These are phyloP conservation scores for Fraxinus xanthoxyloides DNA, from an alignment of 305 asterid genomes.

Conservation along the genomic window DNA sequence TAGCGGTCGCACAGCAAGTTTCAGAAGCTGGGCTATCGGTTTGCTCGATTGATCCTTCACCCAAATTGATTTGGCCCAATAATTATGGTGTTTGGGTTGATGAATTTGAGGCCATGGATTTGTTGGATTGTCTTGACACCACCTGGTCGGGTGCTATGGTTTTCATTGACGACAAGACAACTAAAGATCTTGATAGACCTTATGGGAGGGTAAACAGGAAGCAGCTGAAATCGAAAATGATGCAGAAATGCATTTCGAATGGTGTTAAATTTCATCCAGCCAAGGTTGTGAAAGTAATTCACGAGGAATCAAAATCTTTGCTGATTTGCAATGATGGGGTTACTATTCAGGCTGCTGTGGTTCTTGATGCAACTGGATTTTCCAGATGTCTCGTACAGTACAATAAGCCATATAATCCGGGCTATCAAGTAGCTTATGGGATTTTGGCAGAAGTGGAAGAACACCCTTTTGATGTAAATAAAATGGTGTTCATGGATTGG, in stretches of 20 bases:
- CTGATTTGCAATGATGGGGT: conserved; percentile 87
- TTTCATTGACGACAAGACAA: conserved; percentile 52
- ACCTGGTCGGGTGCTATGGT: conserved; percentile 93
- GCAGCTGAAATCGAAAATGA: conserved; percentile 87
- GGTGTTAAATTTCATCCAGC: conserved; percentile 97
- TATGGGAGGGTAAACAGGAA: conserved; percentile 89
- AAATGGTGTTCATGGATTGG: conserved; percentile 99
- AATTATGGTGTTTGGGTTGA: conserved; percentile 99
- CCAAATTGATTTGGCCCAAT: conserved; percentile 89
- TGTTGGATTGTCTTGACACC: conserved; percentile 88
- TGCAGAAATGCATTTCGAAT: conserved; percentile 83
- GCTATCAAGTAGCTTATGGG: conserved; percentile 96
- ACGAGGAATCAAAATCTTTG: conserved; percentile 78
- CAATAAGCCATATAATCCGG: conserved; percentile 93
- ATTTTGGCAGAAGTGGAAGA: conserved; percentile 90
- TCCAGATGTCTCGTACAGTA: conserved; percentile 82
- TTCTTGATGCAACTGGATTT: conserved; percentile 97
- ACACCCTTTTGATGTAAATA: conserved; percentile 76
- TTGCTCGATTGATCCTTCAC: conserved; percentile 91
- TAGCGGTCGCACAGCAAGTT: conserved; percentile 96
- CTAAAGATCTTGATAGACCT: conserved; percentile 76
- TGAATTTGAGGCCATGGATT: conserved; percentile 97
- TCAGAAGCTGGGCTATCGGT: conserved; percentile 93
- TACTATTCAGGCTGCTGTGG: conserved; percentile 80
- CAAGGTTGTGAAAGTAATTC: conserved; percentile 79